Percentiles rank a stretch among this genome's conserved stretches.
Conservation (phyloP, 495 filamentous ascomycete species). For the Melanomma pulvis-pyrius region DNA sequence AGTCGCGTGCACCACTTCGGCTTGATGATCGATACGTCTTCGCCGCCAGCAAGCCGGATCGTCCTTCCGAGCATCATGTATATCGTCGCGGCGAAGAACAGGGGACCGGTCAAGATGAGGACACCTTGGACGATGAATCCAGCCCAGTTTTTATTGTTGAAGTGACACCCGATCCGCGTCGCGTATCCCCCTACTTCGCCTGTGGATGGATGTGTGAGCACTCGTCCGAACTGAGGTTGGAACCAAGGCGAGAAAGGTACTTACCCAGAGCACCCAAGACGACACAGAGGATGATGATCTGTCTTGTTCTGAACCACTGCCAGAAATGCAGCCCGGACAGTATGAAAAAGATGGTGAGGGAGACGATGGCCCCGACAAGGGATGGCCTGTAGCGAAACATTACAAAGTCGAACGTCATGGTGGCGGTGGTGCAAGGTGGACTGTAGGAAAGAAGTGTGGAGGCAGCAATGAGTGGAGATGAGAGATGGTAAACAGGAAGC, state of each 20-base stretch:
- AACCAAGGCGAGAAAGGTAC: not conserved
- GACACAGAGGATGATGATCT: constrained; percentile 3
- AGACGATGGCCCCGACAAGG: constrained; percentile 15
- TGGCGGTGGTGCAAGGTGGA: constrained; percentile 2
- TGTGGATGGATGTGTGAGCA: constrained; percentile 3
- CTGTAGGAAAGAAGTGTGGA: not conserved
- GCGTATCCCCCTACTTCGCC: constrained; percentile 34
- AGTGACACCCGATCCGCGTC: constrained; percentile 23
- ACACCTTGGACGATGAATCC: constrained; percentile 43
- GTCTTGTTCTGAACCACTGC: constrained; percentile 18
- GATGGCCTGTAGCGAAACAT: constrained; percentile 28
- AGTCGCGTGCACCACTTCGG: constrained; percentile 41
- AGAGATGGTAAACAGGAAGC: not conserved
- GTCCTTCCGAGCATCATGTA: constrained; percentile 48
- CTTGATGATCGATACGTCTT: constrained; percentile 39
- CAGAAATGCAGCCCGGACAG: constrained; percentile 17
- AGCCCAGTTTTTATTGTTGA: constrained; percentile 26
- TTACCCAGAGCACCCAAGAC: not conserved
- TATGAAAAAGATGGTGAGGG: constrained; percentile 15
- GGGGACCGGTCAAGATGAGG: constrained; percentile 41
- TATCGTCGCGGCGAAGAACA: constrained; percentile 44
- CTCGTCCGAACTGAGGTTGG: no score
- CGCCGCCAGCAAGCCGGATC: constrained; percentile 33
- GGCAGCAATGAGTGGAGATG: not conserved
- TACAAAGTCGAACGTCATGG: constrained; percentile 18